Percentiles rank a stretch among this genome's conserved stretches.
phyloP scores from a whole-genome alignment of 768 basidiomycete genomes.

The Ramaria sp. region DNA sequence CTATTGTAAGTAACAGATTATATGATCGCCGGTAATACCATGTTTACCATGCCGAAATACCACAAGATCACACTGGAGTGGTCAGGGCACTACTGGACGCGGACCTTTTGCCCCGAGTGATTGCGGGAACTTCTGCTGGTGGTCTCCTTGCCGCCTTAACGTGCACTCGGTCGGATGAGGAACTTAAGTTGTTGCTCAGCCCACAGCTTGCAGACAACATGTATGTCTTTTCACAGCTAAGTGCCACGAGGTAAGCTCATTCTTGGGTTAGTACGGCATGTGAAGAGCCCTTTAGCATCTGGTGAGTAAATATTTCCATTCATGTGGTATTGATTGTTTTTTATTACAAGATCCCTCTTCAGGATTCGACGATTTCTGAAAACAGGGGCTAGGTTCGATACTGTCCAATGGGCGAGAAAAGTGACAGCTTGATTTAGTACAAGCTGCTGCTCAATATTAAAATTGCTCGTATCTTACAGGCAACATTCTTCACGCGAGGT shows the following conservation, averaged over 20 bases:
- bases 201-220: conserved; percentile 80
- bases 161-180: conserved; percentile 83
- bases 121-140: conserved; percentile 92
- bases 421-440: conserved; percentile 25
- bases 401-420: conserved; percentile 83
- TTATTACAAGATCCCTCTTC: neutral
- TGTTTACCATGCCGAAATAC: neutral
- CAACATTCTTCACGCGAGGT: conserved; percentile 83
- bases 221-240: neutral
- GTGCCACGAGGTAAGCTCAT: conserved; percentile 12
- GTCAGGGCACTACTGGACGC: conserved; percentile 87
- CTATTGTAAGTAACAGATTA: conserved; percentile 53
- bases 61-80: conserved; percentile 76
- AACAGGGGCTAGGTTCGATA: conserved; percentile 94
- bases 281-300: conserved; percentile 61
- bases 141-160: conserved; percentile 67
- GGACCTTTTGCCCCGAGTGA: conserved; percentile 76
- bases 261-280: conserved; percentile 42
- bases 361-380: conserved; percentile 43
- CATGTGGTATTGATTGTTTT: neutral
- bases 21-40: neutral
- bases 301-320: conserved; percentile 30
- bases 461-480: conserved; percentile 27
- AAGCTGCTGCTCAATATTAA: neutral
- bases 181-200: conserved; percentile 64